Evolutionary conservation across 305 asterid genomes (phyloP), one percentile per base, ranked within the genome.

Genomic region (Fraxinus velutina): DNA sequence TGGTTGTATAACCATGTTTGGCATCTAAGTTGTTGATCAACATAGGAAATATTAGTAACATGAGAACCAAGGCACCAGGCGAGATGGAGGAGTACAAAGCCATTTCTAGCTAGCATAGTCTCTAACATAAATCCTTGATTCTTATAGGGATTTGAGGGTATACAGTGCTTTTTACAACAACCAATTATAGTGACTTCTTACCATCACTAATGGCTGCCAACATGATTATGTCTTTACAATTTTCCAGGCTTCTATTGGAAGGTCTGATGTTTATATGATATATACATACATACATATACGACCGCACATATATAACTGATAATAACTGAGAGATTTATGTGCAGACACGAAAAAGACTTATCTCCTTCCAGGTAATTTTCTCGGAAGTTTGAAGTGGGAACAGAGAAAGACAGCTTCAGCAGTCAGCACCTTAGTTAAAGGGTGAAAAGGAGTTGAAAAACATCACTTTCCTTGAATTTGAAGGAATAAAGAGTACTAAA

Each of bases 111-210:
- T 52, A n/a, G 64, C 64, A 13, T 47, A 13, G 57, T 47, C 57
- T 13, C 6, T 47, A 13, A n/a, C 15, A 47, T 5, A 47, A 47
- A 47, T 47, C 57, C 57, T 3, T 13, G 57, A 34, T 21, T 21
- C 79, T 62, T 79, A 77, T 73, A 44, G 19, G 17, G 70, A 66
- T 33, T 75, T 17, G 70, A 66, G 75, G 19, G 55, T 78, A 50
- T 76, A 79, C 55, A 73, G 84, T 62, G 76, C 78, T 86, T 79
- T 87, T 86, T 78, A 82, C 96, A 90, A 90, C 94, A 76, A 92
- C 93, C 91, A 88, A 79, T 77, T 86, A 92, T 88, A 89, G 85
- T 71, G 92, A 92, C 92, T 52, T 89, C 78, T 74, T 84, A 88
- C 92, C 85, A 82, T 82, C 86, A 79, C 79, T 60, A 81, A 78